Evolutionary conservation across 306 rosid species (phyloP).

Genomic region (Lathyrus sativus): DNA sequence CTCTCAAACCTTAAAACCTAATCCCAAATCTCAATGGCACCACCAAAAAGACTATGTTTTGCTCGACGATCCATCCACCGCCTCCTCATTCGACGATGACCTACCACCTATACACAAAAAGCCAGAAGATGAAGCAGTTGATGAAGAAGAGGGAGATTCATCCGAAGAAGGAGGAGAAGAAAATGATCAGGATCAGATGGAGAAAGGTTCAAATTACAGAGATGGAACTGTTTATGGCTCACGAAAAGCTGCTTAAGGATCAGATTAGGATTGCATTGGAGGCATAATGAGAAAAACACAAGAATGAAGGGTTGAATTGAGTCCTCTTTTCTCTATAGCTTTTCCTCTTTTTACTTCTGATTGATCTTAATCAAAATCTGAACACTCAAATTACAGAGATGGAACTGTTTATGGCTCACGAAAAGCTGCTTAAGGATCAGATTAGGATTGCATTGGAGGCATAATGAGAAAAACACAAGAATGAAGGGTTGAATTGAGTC

Average conservation of each 20-base stretch:
- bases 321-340: too few species aligned
- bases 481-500: too few species aligned
- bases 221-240: conserved; percentile 46
- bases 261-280: conserved; percentile 45
- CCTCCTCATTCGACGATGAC: conserved; percentile 54
- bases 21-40: conserved; percentile 43
- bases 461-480: neutral
- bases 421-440: conserved; percentile 35
- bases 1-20: conserved; percentile 37
- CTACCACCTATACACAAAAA: neutral
- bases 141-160: conserved; percentile 38
- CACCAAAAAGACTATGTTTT: conserved; percentile 56
- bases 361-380: too few species aligned
- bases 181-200: conserved; percentile 47
- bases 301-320: too few species aligned
- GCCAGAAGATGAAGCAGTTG: neutral
- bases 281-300: conserved; percentile 7
- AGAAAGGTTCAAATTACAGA: conserved; percentile 50
- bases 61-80: conserved; percentile 70
- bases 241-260: conserved; percentile 38
- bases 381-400: conserved; percentile 42
- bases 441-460: conserved; percentile 49
- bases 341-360: too few species aligned
- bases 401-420: conserved; percentile 45
- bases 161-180: conserved; percentile 37